Percentiles rank a stretch among this genome's conserved stretches.
Conservation (phyloP, 345 rosid genomes). For the Brassica incana region DNA sequence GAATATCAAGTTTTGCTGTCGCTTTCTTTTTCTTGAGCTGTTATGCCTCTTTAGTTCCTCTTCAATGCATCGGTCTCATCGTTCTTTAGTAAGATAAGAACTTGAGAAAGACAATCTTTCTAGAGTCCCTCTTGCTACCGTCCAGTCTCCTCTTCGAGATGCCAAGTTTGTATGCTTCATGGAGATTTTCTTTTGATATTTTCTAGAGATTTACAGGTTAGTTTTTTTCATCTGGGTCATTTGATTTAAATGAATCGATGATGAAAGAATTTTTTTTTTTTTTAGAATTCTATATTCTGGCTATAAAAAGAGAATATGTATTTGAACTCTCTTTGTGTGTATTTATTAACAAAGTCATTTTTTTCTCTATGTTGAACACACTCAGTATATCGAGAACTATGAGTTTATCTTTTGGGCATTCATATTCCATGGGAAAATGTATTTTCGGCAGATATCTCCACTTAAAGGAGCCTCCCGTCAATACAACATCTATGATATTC, state of each 20-base stretch:
- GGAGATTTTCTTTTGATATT: not conserved
- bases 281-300: not conserved
- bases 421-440: no score
- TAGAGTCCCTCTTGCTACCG: not conserved
- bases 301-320: no score
- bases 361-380: not conserved
- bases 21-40: not conserved
- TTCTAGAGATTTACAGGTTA: not conserved
- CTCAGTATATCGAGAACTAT: not conserved
- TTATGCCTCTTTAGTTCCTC: no score
- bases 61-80: not conserved
- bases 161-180: not conserved
- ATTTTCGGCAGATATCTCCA: not conserved
- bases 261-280: no score
- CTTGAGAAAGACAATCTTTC: not conserved
- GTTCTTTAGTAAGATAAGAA: no score
- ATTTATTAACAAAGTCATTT: not conserved
- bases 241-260: not conserved
- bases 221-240: not conserved
- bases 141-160: no score
- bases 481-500: not conserved
- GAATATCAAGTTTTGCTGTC: no score
- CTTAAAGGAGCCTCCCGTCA: not conserved
- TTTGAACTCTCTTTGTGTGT: not conserved
- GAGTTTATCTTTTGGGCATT: no score